Base-by-base conservation (phyloP, 2,329 filamentous ascomycete genomes). In the Fulvia fulva region DNA sequence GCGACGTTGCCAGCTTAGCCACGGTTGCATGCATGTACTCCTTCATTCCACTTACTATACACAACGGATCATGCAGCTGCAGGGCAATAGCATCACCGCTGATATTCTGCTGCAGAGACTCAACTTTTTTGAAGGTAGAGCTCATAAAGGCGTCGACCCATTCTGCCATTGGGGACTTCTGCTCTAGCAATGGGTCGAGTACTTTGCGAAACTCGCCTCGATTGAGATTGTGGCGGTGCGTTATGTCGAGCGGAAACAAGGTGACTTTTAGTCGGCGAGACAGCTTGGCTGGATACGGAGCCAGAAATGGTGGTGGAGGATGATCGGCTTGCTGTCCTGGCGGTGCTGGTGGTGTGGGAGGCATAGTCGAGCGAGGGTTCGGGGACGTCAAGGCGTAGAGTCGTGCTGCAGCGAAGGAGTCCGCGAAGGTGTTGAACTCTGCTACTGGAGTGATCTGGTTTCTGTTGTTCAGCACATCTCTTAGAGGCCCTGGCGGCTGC, bases 381-480 rank as follows among this genome's bases (percentile, higher is more conserved):
- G 72, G 75, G 11, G 75, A 77, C n/a, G 78, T 78, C 12, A 81
- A 70, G 1, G 79, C 78, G 56, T 79, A 80, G 32, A 81, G 68
- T 45, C 78, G 72, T 1, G 79, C 79, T 7, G 77, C 75, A 28
- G 79, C 78, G 53, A 79, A 68, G 50, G 74, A 73, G 63, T 99
- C 95, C 58, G 94, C 92, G 70, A 91, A 96, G 57, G 88, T 89
- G 78, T 99, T 99, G 83, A 99, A 99, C 73, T 99, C 94, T 62
- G 90, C 91, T 12, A 88, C 84, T 1, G 94, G 93, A 0, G 83
- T 87, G 64, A 87, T 82, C 78, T 81, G 73, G 60, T 76, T 63
- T n/a, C 63, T 55, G 19, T 46, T 4, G 34, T 60, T 64, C 46
- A 70, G 67, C 59, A 61, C 55, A 19, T 62, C 54, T 55, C 67